Conservation (phyloP, 257 asterid genomes). For the Cruciata laevipes region DNA sequence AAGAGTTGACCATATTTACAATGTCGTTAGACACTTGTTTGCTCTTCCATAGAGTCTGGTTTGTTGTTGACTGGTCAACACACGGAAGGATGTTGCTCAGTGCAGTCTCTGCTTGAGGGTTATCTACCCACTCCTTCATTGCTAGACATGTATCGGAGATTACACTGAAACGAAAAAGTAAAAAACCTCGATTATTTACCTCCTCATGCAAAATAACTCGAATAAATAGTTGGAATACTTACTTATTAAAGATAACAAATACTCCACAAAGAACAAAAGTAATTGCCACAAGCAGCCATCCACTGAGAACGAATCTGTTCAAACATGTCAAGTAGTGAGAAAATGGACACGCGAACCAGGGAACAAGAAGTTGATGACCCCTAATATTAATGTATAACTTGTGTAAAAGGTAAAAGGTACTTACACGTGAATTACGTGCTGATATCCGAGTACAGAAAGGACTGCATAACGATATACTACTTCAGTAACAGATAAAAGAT, state of each 20-base stretch:
- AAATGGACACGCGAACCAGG: constrained; percentile 5
- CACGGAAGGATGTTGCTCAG: constrained; percentile 97
- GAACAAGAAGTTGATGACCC: neutral
- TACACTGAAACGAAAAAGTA: constrained; percentile 39
- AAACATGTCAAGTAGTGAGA: constrained; percentile 11
- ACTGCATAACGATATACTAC: constrained; percentile 33
- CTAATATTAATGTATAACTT: too few relatives aligned
- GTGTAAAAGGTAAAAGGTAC: constrained; percentile 12
- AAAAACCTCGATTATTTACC: neutral
- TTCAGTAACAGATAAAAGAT: constrained; percentile 10
- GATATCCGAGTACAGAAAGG: constrained; percentile 73
- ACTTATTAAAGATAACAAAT: constrained; percentile 76
- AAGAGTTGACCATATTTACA: constrained; percentile 57
- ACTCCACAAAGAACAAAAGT: constrained; percentile 86
- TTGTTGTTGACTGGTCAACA: constrained; percentile 80
- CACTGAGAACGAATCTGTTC: constrained; percentile 82
- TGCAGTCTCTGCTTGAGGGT: constrained; percentile 95
- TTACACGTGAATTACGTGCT: constrained; percentile 68
- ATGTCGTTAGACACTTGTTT: constrained; percentile 71
- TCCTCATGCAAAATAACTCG: neutral
- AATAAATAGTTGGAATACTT: constrained; percentile 17
- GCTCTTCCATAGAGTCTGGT: constrained; percentile 76
- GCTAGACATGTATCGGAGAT: constrained; percentile 85
- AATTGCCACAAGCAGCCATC: constrained; percentile 87
- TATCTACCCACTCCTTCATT: constrained; percentile 98